Conservation (phyloP, 2,329 filamentous ascomycete genomes). For the Talaromyces sp. region DNA sequence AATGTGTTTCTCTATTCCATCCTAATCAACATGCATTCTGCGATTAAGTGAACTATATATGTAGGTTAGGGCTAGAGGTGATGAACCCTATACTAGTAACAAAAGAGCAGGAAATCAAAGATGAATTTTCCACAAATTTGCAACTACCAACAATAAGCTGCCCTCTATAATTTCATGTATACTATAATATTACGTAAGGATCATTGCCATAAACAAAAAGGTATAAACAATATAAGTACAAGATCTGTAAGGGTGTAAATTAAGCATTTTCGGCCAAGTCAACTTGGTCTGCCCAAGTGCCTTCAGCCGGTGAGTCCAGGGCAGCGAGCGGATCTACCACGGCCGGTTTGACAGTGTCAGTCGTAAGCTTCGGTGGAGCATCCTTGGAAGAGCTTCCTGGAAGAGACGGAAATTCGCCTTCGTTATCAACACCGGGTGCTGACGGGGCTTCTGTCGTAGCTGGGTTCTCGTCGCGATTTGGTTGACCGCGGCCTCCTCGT, state of each 20-base stretch:
- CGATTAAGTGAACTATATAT: too few relatives aligned
- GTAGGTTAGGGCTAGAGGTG: too few relatives aligned
- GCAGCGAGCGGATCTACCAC: neutral
- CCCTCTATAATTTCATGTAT: neutral
- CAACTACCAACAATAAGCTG: too few relatives aligned
- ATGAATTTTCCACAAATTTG: too few relatives aligned
- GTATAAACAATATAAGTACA: constrained; percentile 1
- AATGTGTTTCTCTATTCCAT: neutral
- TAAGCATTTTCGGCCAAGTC: constrained; percentile 8
- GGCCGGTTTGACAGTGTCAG: constrained; percentile 15
- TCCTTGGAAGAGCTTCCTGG: constrained; percentile 22
- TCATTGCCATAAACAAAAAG: neutral
- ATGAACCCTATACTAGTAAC: too few relatives aligned
- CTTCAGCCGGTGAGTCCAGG: constrained; percentile 10
- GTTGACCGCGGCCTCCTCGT: constrained; percentile 21
- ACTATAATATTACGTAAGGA: neutral
- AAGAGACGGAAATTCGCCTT: constrained; percentile 32
- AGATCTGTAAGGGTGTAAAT: neutral
- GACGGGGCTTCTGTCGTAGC: constrained; percentile 14
- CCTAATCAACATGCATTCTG: neutral
- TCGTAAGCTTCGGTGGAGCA: constrained; percentile 16
- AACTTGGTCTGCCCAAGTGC: constrained; percentile 17
- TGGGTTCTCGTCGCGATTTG: constrained; percentile 14
- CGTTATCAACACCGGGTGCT: constrained; percentile 22
- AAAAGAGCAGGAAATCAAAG: too few relatives aligned